Conservation (phyloP, 306 rosid genomes). For the Trifolium fragiferum region DNA sequence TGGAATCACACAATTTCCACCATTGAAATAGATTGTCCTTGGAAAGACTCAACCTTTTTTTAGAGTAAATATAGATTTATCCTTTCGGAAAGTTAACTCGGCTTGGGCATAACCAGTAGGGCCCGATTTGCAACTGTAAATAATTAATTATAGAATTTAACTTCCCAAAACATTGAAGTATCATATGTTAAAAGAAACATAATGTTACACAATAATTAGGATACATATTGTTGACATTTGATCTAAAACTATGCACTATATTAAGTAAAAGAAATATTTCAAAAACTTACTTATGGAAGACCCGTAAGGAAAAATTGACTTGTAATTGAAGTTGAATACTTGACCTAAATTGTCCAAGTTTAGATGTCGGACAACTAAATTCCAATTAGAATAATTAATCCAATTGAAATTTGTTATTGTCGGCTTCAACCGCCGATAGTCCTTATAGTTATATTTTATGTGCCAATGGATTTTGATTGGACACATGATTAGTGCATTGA, state of each 20-base stretch:
- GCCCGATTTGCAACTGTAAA: constrained; percentile 77
- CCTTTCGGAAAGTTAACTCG: constrained; percentile 72
- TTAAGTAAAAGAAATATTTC: too few relatives aligned
- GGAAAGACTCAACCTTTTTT: constrained; percentile 96
- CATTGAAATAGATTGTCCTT: constrained; percentile 77
- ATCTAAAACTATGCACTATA: not conserved
- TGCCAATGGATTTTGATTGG: not conserved
- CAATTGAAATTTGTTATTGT: too few relatives aligned
- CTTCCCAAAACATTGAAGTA: constrained; percentile 85
- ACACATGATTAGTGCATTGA: not conserved
- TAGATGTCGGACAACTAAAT: not conserved
- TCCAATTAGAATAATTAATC: not conserved
- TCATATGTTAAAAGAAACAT: constrained; percentile 60
- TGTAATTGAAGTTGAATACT: not conserved
- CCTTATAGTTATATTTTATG: not conserved
- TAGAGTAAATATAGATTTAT: constrained; percentile 61
- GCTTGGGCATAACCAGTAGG: constrained; percentile 76
- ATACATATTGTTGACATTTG: too few relatives aligned
- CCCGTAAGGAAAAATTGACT: constrained; percentile 44
- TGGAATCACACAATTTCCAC: constrained; percentile 92
- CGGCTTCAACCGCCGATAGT: not conserved
- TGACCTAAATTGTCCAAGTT: not conserved
- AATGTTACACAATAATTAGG: too few relatives aligned
- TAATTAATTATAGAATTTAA: constrained; percentile 84
- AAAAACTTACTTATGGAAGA: constrained; percentile 61